Percentiles rank a stretch among this genome's conserved stretches.
These are phyloP conservation scores for Colletotrichum shisoi DNA, from an alignment of 2,329 filamentous ascomycete genomes.

Conservation along the genomic window DNA sequence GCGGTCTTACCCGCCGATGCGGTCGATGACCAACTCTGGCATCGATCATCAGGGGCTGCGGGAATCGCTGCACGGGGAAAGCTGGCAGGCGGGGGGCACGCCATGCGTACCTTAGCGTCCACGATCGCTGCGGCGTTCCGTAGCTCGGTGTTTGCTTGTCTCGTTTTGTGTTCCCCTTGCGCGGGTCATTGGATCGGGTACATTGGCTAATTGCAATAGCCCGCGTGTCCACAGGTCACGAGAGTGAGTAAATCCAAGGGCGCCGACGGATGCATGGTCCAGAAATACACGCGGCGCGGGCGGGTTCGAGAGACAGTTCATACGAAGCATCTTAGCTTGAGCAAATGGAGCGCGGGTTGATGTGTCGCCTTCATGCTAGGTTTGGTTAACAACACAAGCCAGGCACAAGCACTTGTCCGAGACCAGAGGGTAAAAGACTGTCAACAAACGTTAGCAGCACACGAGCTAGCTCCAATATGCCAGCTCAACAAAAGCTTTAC, in stretches of 20 bases:
- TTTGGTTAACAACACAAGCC: neutral
- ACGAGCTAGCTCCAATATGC: constrained; percentile 4
- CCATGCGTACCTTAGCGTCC: constrained; percentile 32
- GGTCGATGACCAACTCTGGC: constrained; percentile 36
- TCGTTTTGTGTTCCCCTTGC: neutral
- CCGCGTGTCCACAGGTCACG: constrained; percentile 15
- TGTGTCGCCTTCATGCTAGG: neutral
- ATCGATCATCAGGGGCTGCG: constrained; percentile 39
- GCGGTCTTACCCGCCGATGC: constrained; percentile 27
- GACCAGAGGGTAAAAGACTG: constrained; percentile 4
- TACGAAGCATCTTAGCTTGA: constrained; percentile 8
- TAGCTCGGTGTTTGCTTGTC: constrained; percentile 1
- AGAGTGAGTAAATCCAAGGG: neutral
- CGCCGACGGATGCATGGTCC: constrained; percentile 12
- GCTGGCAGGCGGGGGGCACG: constrained; percentile 32
- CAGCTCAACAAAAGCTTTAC: constrained; percentile 34
- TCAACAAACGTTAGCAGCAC: constrained; percentile 9
- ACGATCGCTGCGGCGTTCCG: constrained; percentile 32
- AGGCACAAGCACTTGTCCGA: neutral
- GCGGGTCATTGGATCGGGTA: constrained; percentile 13
- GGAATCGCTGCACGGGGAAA: constrained; percentile 30
- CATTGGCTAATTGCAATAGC: constrained; percentile 13
- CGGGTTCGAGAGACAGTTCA: constrained; percentile 5
- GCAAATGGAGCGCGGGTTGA: neutral
- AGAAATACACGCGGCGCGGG: constrained; percentile 20